These are phyloP conservation scores for Globisporangium camurandrum DNA, from an alignment of 352 stramenopile genomes.

Conservation along the genomic window DNA sequence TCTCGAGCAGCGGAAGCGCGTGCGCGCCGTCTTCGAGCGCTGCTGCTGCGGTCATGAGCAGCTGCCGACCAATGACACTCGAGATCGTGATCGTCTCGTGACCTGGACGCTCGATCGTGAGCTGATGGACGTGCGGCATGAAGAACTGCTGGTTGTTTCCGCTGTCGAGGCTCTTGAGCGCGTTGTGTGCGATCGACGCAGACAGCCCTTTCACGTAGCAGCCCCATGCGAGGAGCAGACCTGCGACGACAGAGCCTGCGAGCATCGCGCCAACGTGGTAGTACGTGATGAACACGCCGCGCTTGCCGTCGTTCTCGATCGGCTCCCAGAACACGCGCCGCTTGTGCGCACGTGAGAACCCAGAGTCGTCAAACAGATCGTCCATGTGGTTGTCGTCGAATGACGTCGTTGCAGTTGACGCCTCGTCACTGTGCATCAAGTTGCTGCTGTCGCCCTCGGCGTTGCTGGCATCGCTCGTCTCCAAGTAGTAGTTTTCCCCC, in stretches of 20 bases:
- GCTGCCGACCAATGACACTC: conserved; percentile 50
- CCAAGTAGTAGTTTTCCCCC: conserved; percentile 55
- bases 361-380: conserved; percentile 19
- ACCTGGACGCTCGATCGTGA: conserved; percentile 59
- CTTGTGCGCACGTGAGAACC: conserved; percentile 7
- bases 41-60: conserved; percentile 55
- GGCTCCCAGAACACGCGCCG: conserved; percentile 55
- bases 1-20: conserved; percentile 33
- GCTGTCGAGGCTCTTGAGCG: conserved; percentile 57
- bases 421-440: conserved; percentile 9
- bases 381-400: conserved; percentile 19
- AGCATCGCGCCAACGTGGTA: conserved; percentile 63
- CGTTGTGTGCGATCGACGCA: conserved; percentile 50
- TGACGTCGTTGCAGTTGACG: conserved; percentile 2
- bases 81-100: conserved; percentile 73
- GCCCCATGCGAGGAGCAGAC: conserved; percentile 55
- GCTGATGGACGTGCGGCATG: conserved; percentile 51
- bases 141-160: conserved; percentile 59
- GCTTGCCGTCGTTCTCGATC: conserved; percentile 67
- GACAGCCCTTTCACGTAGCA: conserved; percentile 73
- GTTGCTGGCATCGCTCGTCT: conserved; percentile 37
- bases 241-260: conserved; percentile 30
- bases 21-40: conserved; percentile 16
- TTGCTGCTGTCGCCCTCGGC: conserved; percentile 18
- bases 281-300: conserved; percentile 77